phyloP scores from a whole-genome alignment of 192 early-diverging fungal species.

The Coemansia asiatica region DNA sequence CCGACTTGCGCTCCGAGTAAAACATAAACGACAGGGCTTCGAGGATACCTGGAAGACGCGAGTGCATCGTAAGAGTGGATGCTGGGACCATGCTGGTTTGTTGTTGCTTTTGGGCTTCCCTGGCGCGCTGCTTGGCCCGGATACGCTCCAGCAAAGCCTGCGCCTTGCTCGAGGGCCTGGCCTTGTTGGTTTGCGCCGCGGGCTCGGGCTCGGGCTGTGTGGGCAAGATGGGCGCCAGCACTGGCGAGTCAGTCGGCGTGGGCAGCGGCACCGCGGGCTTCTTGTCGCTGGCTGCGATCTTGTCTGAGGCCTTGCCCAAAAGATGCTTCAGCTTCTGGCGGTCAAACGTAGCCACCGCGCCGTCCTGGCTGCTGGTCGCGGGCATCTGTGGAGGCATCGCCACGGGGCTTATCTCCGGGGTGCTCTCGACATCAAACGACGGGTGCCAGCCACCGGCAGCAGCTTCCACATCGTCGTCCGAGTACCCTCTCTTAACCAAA shows the following conservation, averaged over 20 bases:
- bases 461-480: background rate
- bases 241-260: conserved; percentile 32
- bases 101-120: conserved; percentile 8
- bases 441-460: conserved; percentile 24
- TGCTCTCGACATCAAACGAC: conserved; percentile 35
- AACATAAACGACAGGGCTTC: conserved; percentile 51
- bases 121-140: conserved; percentile 49
- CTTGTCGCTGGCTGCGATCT: background rate
- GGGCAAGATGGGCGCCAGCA: conserved; percentile 3
- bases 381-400: conserved; percentile 21
- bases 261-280: conserved; percentile 16
- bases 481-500: conserved; percentile 22
- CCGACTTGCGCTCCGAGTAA: conserved; percentile 40
- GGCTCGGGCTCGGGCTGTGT: background rate
- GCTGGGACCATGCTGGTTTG: conserved; percentile 5
- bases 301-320: conserved; percentile 8
- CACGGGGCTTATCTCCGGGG: conserved; percentile 20
- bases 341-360: conserved; percentile 28
- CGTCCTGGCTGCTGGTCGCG: background rate
- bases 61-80: conserved; percentile 39
- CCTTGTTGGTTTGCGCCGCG: conserved; percentile 10
- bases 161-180: conserved; percentile 11
- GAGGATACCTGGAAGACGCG: conserved; percentile 42
- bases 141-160: conserved; percentile 49
- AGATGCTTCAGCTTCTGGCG: conserved; percentile 38